A percentile compares a stretch with the other conserved stretches of the same genome.
phyloP scores from a whole-genome alignment of 1,284 basidiomycete genomes.

The Apiotrichum montevideense region DNA sequence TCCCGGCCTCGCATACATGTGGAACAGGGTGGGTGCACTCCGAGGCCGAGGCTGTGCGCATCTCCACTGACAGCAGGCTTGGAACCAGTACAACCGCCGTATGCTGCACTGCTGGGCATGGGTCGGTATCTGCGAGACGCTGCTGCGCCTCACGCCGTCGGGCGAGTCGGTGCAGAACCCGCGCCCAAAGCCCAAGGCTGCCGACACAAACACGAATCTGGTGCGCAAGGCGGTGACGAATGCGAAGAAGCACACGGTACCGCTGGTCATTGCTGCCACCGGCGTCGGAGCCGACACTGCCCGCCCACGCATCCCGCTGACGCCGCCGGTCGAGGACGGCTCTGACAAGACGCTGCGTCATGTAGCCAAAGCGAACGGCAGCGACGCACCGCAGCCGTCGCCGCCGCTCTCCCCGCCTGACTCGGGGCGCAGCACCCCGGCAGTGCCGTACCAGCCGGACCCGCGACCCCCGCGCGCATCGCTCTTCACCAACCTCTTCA shows the following conservation, averaged over 20 bases:
- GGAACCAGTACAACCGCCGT: slow-evolving; percentile 38
- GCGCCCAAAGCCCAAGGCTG: neutral
- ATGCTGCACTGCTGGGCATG: slow-evolving; percentile 35
- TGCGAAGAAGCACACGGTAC: neutral
- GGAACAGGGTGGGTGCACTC: slow-evolving; percentile 32
- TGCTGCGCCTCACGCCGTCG: slow-evolving; percentile 35
- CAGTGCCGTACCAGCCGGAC: slow-evolving; percentile 1
- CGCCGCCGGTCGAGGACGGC: neutral
- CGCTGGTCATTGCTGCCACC: neutral
- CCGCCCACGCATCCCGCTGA: neutral
- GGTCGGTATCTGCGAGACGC: slow-evolving; percentile 34
- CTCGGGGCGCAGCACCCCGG: slow-evolving; percentile 25
- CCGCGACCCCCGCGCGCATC: slow-evolving; percentile 12
- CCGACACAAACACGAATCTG: neutral
- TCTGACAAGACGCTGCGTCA: neutral
- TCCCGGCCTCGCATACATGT: slow-evolving; percentile 35
- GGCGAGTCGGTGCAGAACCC: slow-evolving; percentile 15
- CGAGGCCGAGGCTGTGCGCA: too few species aligned
- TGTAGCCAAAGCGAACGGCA: too few species aligned
- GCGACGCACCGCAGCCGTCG: neutral
- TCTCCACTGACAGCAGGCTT: slow-evolving; percentile 25
- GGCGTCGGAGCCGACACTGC: too few species aligned
- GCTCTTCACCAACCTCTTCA: slow-evolving; percentile 30
- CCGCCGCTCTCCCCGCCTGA: neutral
- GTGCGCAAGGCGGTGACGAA: neutral